Conservation (phyloP, 495 filamentous ascomycete species). For the Penicillium robsamsonii region DNA sequence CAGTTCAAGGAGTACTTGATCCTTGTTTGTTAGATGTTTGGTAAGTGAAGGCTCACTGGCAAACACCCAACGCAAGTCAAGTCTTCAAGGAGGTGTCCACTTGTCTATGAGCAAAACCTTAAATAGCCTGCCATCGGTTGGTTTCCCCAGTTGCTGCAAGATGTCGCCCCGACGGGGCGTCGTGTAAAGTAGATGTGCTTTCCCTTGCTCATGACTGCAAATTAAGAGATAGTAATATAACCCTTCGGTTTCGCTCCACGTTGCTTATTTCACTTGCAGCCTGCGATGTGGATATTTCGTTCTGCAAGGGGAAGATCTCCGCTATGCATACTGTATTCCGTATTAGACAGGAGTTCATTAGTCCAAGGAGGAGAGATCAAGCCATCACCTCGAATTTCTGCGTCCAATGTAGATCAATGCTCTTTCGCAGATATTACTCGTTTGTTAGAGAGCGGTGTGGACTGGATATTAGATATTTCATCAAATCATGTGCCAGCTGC, state of each 20-base stretch:
- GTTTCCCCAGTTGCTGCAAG: slow-evolving; percentile 17
- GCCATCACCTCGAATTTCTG: slow-evolving; percentile 6
- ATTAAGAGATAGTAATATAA: background rate
- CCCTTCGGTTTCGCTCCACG: slow-evolving; percentile 6
- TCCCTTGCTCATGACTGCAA: slow-evolving; percentile 16
- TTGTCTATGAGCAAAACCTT: slow-evolving; percentile 7
- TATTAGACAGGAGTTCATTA: background rate
- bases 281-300: background rate
- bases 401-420: slow-evolving; percentile 7
- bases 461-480: background rate
- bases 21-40: background rate
- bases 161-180: slow-evolving; percentile 9
- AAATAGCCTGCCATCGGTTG: slow-evolving; percentile 4
- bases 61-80: slow-evolving; percentile 5
- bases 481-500: background rate
- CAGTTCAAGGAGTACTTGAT: background rate
- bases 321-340: background rate
- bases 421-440: background rate
- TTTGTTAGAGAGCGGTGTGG: slow-evolving; percentile 4
- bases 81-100: background rate
- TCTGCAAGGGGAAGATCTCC: slow-evolving; percentile 9
- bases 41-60: slow-evolving; percentile 3
- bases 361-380: background rate
- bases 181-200: slow-evolving; percentile 4
- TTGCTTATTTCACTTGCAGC: slow-evolving; percentile 6